phyloP scores from a whole-genome alignment of 371 early-diverging fungal genomes.

The Mortierella polycephala region DNA sequence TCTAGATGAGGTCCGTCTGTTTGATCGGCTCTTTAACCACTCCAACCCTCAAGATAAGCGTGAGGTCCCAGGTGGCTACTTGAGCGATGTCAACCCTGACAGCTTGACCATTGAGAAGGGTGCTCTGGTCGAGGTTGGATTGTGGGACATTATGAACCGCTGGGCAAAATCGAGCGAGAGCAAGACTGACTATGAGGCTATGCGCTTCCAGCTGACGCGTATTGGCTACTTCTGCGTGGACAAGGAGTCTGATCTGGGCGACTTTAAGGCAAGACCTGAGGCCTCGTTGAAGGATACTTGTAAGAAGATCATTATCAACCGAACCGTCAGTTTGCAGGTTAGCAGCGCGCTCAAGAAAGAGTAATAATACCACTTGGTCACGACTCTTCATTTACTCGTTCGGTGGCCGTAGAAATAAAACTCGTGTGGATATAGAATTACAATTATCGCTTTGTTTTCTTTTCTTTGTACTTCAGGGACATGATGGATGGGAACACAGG shows the following conservation, averaged over 20 bases:
- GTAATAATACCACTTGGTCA: background rate
- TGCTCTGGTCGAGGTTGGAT: constrained; percentile 88
- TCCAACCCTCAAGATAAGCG: constrained; percentile 86
- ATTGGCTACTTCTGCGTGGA: constrained; percentile 99
- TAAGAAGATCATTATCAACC: constrained; percentile 80
- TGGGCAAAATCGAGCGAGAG: constrained; percentile 50
- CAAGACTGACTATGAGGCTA: constrained; percentile 67
- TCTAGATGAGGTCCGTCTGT: constrained; percentile 86
- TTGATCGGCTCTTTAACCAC: constrained; percentile 90
- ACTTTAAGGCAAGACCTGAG: constrained; percentile 45
- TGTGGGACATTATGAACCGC: constrained; percentile 70
- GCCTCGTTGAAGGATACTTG: constrained; percentile 55
- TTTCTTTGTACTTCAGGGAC: too few relatives aligned
- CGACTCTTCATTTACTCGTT: too few relatives aligned
- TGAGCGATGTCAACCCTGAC: constrained; percentile 92
- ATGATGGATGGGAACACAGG: too few relatives aligned
- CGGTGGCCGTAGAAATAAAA: background rate
- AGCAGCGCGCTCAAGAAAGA: constrained; percentile 44
- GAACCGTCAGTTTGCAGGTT: constrained; percentile 91
- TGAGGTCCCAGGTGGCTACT: constrained; percentile 88
- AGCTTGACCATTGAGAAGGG: constrained; percentile 77
- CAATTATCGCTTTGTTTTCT: too few relatives aligned
- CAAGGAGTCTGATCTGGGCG: constrained; percentile 79
- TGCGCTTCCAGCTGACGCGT: constrained; percentile 96
- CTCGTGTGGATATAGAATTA: background rate